Conservation (phyloP, 2,329 filamentous ascomycete genomes). For the Cercospora berteroae region DNA sequence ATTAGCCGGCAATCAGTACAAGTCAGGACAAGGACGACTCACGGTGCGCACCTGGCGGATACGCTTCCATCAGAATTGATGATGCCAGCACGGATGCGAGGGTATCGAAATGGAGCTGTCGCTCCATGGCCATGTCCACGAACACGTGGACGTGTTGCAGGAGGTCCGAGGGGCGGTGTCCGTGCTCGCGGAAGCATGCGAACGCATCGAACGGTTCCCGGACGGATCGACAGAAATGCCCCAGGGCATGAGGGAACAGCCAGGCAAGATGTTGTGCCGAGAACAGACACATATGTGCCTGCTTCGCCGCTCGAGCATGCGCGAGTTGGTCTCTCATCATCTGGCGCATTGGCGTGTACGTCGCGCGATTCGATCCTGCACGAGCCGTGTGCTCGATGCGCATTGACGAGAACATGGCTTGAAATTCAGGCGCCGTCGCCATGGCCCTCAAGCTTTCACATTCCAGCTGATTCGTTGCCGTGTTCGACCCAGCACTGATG, state of each 20-base stretch:
- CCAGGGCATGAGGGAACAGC: not conserved
- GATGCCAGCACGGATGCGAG: not conserved
- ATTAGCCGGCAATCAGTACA: not conserved
- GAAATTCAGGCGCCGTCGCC: not conserved
- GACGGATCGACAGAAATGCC: not conserved
- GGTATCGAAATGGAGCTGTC: not conserved
- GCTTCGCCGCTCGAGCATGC: not conserved
- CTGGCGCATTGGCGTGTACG: not conserved
- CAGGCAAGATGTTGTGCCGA: not conserved
- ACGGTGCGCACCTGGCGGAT: not conserved
- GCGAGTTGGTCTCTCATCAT: not conserved
- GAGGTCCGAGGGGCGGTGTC: not conserved
- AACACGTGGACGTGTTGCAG: not conserved
- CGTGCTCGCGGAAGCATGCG: not conserved
- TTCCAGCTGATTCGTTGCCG: not conserved
- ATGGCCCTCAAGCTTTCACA: not conserved
- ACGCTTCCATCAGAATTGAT: not conserved
- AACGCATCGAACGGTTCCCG: not conserved
- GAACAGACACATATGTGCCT: not conserved
- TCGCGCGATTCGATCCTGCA: not conserved
- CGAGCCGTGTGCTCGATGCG: not conserved
- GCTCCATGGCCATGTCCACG: not conserved
- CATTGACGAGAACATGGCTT: not conserved
- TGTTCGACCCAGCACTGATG: not conserved
- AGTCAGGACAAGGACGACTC: not conserved